Conservation (phyloP, 768 basidiomycete genomes). For the Leccinum aurantiacum region DNA sequence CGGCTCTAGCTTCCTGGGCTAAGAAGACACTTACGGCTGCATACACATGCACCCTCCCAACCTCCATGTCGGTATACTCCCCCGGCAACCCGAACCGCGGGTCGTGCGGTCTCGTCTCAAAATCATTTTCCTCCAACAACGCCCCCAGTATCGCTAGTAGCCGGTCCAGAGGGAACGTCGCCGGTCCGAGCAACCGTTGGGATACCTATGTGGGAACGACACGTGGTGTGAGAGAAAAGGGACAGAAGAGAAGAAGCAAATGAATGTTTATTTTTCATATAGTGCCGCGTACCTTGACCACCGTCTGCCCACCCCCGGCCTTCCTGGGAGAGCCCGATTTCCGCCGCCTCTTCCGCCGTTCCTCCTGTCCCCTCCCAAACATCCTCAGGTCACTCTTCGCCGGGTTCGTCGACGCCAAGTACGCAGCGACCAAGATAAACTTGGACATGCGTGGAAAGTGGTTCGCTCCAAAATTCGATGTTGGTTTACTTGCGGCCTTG, state of each 20-base stretch:
- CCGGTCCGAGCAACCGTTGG: conserved; percentile 71
- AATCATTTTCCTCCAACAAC: conserved; percentile 68
- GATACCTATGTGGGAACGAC: conserved; percentile 47
- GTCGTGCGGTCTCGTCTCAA: conserved; percentile 42
- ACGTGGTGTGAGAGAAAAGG: background rate
- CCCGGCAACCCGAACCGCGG: conserved; percentile 57
- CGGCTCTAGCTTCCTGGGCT: background rate
- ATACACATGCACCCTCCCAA: conserved; percentile 46
- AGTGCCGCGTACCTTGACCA: conserved; percentile 42
- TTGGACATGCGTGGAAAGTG: conserved; percentile 67
- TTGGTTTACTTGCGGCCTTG: conserved; percentile 8
- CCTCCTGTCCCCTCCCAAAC: conserved; percentile 40
- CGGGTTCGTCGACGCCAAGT: conserved; percentile 84
- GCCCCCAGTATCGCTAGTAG: conserved; percentile 78
- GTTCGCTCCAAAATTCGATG: conserved; percentile 23
- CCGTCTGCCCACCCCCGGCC: conserved; percentile 34
- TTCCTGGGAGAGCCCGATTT: conserved; percentile 39
- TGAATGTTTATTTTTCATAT: background rate
- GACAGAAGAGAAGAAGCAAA: background rate
- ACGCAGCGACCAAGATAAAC: conserved; percentile 74
- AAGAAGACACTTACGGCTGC: conserved; percentile 51
- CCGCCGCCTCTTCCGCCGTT: conserved; percentile 56
- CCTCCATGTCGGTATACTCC: conserved; percentile 74
- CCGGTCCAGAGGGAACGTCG: conserved; percentile 38
- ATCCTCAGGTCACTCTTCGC: conserved; percentile 75